These are phyloP conservation scores for Cudoniella acicularis DNA, from an alignment of 495 filamentous ascomycete species.

Conservation along the genomic window DNA sequence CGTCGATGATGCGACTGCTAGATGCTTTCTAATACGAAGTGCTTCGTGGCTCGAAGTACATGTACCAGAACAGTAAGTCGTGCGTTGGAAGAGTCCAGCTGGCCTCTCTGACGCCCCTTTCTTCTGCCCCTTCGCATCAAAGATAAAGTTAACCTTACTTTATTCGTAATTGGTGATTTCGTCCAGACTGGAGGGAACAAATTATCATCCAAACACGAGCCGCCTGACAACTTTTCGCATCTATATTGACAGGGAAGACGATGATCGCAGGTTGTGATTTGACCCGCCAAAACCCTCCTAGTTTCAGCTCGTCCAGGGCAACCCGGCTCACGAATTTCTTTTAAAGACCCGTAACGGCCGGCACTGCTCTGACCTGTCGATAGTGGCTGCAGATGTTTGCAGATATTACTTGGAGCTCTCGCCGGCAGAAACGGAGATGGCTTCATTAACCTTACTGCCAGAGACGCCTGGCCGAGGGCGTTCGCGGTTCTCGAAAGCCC, in stretches of 20 bases:
- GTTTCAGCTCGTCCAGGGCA: constrained; percentile 4
- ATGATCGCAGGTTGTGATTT: constrained; percentile 4
- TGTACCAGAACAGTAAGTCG: no score
- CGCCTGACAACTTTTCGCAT: neutral
- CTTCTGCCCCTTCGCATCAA: neutral
- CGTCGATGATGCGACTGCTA: neutral
- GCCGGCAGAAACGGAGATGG: constrained; percentile 5
- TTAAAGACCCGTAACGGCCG: constrained; percentile 1
- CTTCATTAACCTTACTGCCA: constrained; percentile 10
- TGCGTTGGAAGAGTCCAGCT: no score
- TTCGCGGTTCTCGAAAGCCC: constrained; percentile 23
- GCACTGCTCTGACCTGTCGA: neutral
- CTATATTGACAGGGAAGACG: neutral
- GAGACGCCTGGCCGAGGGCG: constrained; percentile 17
- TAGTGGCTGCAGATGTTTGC: neutral
- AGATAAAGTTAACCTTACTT: no score
- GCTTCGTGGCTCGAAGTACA: no score
- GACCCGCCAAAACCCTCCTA: constrained; percentile 8
- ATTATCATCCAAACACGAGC: constrained; percentile 9
- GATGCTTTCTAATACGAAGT: no score
- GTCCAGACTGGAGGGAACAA: constrained; percentile 4
- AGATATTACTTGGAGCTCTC: neutral
- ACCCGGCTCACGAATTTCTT: neutral
- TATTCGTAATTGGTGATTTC: constrained; percentile 1
- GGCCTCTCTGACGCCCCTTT: neutral